Evolutionary conservation across 495 filamentous ascomycete genomes (phyloP), one percentile per base, ranked within the genome.

Genomic region (Patellaria atrata): DNA sequence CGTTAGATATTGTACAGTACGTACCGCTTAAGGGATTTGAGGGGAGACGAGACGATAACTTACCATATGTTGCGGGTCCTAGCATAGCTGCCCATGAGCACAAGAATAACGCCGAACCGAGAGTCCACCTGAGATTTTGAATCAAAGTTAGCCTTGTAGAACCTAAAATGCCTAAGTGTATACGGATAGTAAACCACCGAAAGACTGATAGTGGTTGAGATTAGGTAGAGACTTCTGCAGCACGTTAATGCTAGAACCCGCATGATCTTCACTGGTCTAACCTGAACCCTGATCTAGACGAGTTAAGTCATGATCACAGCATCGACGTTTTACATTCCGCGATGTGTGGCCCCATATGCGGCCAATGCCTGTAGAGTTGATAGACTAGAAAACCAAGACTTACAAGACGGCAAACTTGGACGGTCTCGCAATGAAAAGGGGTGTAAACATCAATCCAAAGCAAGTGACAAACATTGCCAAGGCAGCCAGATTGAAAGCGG

Each of bases 401-500:
- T 75, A 94, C 89, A 97, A 57, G 40, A 92, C 80, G 31, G 89
- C 89, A 53, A 97, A 92, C 64, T 97, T 97, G 51, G 79, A 69
- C 38, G 89, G 89, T 59, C 67, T 77, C 42, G 78, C 57, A 42
- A 76, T 63, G 38, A 89, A 64, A 30, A 86, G 62, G 17, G 23
- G 23, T 11, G 50, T 50, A 38, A 85, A 84, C 60, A 89, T 84
- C 20, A 97, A 64, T 52, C 72, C 72, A 61, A 96, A 91, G 64
- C 82, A 91, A 47, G 89, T 67, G 40, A 89, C 70, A 61, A 97
- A 97, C 63, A 91, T 85, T 35, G 79, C 82, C 40, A 80, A 66
- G 33, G 89, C 87, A 33, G 79, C 87, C 43, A 93, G 54, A 53
- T 94, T 94, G 64, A 91, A 92, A 47, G 75, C 85, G 35, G 68